Conservation (phyloP, 345 rosid species). For the Aegle marmelos region DNA sequence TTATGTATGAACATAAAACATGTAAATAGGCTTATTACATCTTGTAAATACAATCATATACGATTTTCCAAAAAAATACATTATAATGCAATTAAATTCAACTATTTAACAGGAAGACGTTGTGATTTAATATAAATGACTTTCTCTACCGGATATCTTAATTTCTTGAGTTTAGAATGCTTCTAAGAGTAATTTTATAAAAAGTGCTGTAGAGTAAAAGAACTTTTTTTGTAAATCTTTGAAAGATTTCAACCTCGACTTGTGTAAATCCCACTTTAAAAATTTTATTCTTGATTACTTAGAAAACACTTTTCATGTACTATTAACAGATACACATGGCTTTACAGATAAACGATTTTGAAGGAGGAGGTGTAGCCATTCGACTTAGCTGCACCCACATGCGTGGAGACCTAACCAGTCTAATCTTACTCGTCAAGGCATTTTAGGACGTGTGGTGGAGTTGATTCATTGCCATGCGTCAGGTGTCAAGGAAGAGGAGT, state of each 20-base stretch:
- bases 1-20: no score
- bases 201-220: not conserved
- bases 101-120: no score
- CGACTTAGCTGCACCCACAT: conserved; percentile 61
- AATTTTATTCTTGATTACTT: not conserved
- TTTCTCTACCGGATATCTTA: no score
- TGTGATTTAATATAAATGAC: no score
- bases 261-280: not conserved
- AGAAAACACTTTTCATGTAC: not conserved
- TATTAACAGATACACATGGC: not conserved
- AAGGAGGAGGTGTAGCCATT: conserved; percentile 61
- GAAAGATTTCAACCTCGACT: no score
- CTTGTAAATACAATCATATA: no score
- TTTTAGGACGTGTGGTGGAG: conserved; percentile 30
- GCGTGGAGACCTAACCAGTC: conserved; percentile 50
- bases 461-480: conserved; percentile 35
- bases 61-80: no score
- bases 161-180: not conserved
- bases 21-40: no score
- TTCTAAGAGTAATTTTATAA: not conserved
- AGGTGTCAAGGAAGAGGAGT: conserved; percentile 28
- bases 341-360: conserved; percentile 61
- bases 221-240: no score
- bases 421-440: conserved; percentile 41
- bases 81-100: no score